phyloP scores from a whole-genome alignment of 2,329 filamentous ascomycete genomes.

The Exophiala viscosa region DNA sequence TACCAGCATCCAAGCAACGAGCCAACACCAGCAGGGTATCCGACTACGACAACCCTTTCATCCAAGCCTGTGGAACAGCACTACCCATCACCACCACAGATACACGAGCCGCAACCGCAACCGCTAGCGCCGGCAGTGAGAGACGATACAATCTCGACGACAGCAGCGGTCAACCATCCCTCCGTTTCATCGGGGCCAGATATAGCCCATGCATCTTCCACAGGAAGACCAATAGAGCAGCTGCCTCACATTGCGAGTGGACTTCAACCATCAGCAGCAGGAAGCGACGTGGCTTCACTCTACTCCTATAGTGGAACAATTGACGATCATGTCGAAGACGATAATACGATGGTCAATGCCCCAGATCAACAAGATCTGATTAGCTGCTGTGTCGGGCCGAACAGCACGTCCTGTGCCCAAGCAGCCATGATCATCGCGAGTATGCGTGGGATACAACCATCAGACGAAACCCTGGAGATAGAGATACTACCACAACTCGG shows the following conservation, averaged over 20 bases:
- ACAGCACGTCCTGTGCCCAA: conserved; percentile 18
- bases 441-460: conserved; percentile 12
- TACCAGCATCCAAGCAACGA: not conserved
- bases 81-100: not conserved
- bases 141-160: not conserved
- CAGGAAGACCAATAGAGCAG: too few relatives aligned
- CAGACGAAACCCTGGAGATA: not conserved
- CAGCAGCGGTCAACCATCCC: too few relatives aligned
- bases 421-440: conserved; percentile 16
- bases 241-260: too few relatives aligned
- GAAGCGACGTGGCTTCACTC: too few relatives aligned
- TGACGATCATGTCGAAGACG: too few relatives aligned
- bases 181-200: too few relatives aligned
- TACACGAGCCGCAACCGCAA: not conserved
- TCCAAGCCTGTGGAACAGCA: not conserved
- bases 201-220: too few relatives aligned
- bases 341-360: too few relatives aligned
- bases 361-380: not conserved
- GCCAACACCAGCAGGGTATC: too few relatives aligned
- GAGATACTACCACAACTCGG: conserved; percentile 11
- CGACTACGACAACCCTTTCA: not conserved
- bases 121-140: not conserved
- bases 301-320: too few relatives aligned
- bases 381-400: not conserved
- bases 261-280: too few relatives aligned